Evolutionary conservation across 495 filamentous ascomycete species (phyloP), one percentile per base, ranked within the genome.

Genomic region (Aspergillus panamensis): DNA sequence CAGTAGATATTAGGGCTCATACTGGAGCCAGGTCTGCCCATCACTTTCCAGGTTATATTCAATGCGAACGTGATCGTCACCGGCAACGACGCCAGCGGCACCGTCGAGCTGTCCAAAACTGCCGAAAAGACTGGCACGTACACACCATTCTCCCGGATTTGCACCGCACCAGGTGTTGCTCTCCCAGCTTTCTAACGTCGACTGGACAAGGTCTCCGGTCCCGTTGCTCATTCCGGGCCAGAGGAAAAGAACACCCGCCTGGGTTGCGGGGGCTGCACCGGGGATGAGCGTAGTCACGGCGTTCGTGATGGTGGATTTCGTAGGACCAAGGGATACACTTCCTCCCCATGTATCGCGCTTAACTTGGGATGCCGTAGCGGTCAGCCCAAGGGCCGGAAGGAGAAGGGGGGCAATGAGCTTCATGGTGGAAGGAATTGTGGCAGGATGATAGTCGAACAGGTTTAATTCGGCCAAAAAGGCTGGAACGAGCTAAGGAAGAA

Each of bases 201-300:
- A 70, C 63, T 77, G 72, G 55, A 76, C 60, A 16, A 77, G 56
- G 51, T 77, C 74, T 4, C 74, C 73, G 1, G 74, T 77, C 33
- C 73, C 69, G 53, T 77, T 77, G 61, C 70, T 73, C 73, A 77
- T 77, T 0, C 73, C 74, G 14, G 72, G 74, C 74, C 74, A 77
- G 25, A 77, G 63, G 63, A 74, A 77, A 0, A 77, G 62, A 19
- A 60, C 65, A 7, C 73, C 73, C 44, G 64, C 69, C 56, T 77
- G 73, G 2, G 70, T 69, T 0, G 66, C 29, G 3, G 74, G 72
- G 0, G 72, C 70, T 32, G 63, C 48, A 21, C 73, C 74, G 8
- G 74, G 72, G 49, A 73, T 68, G 42, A 76, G 48, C 21, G 74
- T 76, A n/a, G 72, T 75, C 6, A 75, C 72, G 8, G 74, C 73